A percentile compares a stretch with the other conserved stretches of the same genome.
Evolutionary conservation across 257 asterid species (phyloP).

Genomic region (Linderniella brevidens): DNA sequence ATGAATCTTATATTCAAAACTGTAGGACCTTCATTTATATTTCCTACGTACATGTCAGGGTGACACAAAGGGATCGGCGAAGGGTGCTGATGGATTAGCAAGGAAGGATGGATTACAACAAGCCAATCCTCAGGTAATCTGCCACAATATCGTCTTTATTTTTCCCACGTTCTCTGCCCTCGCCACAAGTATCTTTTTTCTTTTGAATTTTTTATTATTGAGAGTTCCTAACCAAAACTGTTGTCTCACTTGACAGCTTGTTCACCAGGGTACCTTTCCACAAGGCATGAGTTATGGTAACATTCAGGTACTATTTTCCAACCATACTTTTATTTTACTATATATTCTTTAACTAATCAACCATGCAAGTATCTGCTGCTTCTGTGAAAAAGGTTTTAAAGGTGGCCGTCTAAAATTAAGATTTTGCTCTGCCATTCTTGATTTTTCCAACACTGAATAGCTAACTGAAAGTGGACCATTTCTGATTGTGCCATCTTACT

Average conservation of each 20-base stretch:
- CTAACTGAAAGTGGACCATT: no score
- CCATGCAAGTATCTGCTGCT: slow-evolving; percentile 3
- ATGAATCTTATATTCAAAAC: slow-evolving; percentile 2
- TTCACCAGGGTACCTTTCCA: slow-evolving; percentile 55
- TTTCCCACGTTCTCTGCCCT: no score
- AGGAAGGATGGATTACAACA: slow-evolving; percentile 54
- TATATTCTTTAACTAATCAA: background rate
- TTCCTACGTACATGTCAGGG: slow-evolving; percentile 28
- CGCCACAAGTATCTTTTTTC: background rate
- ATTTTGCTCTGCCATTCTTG: no score
- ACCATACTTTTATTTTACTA: background rate
- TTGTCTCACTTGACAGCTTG: slow-evolving; percentile 23
- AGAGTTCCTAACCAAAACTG: background rate
- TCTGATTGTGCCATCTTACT: no score
- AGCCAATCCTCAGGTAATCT: background rate
- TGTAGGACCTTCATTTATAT: slow-evolving; percentile 4
- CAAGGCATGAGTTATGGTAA: slow-evolving; percentile 64
- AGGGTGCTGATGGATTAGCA: slow-evolving; percentile 55
- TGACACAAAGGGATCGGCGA: slow-evolving; percentile 66
- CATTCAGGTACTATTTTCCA: slow-evolving; percentile 35
- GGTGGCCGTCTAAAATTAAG: no score
- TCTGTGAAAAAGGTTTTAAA: background rate
- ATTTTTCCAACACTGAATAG: no score
- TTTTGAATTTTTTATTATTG: background rate
- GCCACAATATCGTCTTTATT: background rate